Conservation (phyloP, 441 rosid species). For the Brassica hybrid region DNA sequence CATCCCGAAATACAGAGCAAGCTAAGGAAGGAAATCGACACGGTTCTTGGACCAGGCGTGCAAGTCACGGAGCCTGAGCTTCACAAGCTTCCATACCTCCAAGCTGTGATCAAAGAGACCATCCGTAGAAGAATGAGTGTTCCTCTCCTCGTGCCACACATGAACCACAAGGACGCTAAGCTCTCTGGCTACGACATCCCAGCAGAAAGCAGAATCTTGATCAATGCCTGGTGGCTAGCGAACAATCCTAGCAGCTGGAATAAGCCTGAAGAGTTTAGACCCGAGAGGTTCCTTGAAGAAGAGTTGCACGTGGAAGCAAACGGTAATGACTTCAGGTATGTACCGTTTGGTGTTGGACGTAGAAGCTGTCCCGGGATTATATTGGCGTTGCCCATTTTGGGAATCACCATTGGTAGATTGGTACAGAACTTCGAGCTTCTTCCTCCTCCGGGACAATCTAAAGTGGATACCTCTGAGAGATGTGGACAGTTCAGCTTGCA, state of each 20-base stretch:
- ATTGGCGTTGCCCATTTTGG: slow-evolving; percentile 90
- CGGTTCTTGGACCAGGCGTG: slow-evolving; percentile 66
- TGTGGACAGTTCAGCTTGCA: slow-evolving; percentile 11
- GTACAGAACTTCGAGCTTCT: slow-evolving; percentile 94
- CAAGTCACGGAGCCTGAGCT: slow-evolving; percentile 88
- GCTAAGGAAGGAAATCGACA: slow-evolving; percentile 75
- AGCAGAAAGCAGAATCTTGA: neutral
- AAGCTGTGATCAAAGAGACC: slow-evolving; percentile 91
- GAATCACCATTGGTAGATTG: slow-evolving; percentile 83
- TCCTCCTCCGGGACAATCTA: slow-evolving; percentile 89
- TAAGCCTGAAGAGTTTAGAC: slow-evolving; percentile 4
- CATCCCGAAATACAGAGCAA: slow-evolving; percentile 80
- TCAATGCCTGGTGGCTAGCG: slow-evolving; percentile 9
- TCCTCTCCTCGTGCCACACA: slow-evolving; percentile 44
- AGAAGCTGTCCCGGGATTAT: slow-evolving; percentile 98
- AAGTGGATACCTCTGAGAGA: slow-evolving; percentile 64
- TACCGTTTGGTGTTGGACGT: slow-evolving; percentile 96
- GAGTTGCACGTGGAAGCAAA: neutral
- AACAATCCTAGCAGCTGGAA: slow-evolving; percentile 2
- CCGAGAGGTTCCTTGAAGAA: slow-evolving; percentile 12
- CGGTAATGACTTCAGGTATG: slow-evolving; percentile 71
- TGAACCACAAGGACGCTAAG: slow-evolving; percentile 4
- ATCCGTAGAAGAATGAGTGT: slow-evolving; percentile 90
- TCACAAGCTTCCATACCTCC: slow-evolving; percentile 77
- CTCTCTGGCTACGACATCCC: neutral